Conservation (phyloP, 805 yeast species). For the Candida golubevii region DNA sequence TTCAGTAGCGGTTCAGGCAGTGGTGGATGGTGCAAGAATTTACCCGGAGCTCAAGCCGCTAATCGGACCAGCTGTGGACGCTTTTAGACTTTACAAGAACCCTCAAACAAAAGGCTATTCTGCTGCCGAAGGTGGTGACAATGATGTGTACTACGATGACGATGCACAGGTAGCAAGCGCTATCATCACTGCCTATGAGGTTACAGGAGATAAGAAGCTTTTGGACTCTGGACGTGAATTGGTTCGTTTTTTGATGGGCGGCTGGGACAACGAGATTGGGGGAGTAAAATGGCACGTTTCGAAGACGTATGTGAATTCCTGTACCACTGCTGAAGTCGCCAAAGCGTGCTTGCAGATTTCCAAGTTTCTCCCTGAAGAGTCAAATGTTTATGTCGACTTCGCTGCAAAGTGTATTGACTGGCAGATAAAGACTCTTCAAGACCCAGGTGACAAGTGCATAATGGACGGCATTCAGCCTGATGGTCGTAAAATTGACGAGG, state of each 20-base stretch:
- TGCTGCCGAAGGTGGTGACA: slow-evolving; percentile 60
- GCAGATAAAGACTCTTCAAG: slow-evolving; percentile 49
- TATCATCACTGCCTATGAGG: slow-evolving; percentile 62
- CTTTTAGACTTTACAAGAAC: slow-evolving; percentile 50
- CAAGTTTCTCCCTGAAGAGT: slow-evolving; percentile 47
- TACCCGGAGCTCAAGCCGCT: slow-evolving; percentile 51
- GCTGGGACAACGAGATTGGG: slow-evolving; percentile 54
- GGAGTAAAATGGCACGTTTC: slow-evolving; percentile 67
- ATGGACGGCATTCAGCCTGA: slow-evolving; percentile 57
- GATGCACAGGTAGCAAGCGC: slow-evolving; percentile 72
- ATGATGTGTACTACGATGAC: slow-evolving; percentile 68
- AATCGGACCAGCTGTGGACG: slow-evolving; percentile 47
- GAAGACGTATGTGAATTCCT: slow-evolving; percentile 57
- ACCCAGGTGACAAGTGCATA: slow-evolving; percentile 50
- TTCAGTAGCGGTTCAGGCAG: slow-evolving; percentile 60
- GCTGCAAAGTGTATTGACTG: slow-evolving; percentile 59
- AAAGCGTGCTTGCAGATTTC: slow-evolving; percentile 57
- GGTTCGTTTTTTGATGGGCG: slow-evolving; percentile 60
- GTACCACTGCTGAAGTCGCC: slow-evolving; percentile 67
- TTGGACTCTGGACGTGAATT: slow-evolving; percentile 55
- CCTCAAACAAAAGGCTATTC: slow-evolving; percentile 52
- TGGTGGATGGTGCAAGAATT: slow-evolving; percentile 58
- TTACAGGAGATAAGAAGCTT: slow-evolving; percentile 50
- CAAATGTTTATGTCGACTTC: slow-evolving; percentile 46
- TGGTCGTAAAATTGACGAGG: slow-evolving; percentile 39